These are phyloP conservation scores for Pseudoperonospora humuli DNA, from an alignment of 352 stramenopile genomes.

Conservation along the genomic window DNA sequence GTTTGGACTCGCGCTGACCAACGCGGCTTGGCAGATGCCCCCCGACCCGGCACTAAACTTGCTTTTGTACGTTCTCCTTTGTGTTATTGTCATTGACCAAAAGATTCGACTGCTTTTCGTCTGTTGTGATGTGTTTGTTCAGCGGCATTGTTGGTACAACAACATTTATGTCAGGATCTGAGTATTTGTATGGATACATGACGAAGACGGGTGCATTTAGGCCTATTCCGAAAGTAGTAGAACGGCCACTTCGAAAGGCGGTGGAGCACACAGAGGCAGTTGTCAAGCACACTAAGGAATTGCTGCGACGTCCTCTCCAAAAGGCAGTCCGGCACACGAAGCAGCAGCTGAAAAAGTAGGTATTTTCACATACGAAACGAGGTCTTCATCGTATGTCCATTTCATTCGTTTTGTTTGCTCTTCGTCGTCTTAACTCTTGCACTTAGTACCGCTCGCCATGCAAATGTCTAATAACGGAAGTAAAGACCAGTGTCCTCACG, in stretches of 20 bases:
- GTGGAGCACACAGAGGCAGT: conserved; percentile 27
- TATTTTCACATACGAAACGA: neutral
- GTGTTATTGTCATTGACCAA: conserved; percentile 1
- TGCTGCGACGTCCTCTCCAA: conserved; percentile 12
- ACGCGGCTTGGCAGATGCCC: conserved; percentile 65
- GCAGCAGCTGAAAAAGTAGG: conserved; percentile 22
- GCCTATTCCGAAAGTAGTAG: conserved; percentile 33
- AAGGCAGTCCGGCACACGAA: conserved; percentile 23
- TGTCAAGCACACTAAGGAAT: conserved; percentile 28
- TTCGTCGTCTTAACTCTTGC: conserved; percentile 16
- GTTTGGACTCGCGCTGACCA: conserved; percentile 66
- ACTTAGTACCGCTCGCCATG: conserved; percentile 7
- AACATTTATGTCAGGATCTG: conserved; percentile 64
- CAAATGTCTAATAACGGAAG: conserved; percentile 82
- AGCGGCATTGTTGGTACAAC: conserved; percentile 64
- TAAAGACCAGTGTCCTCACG: conserved; percentile 78
- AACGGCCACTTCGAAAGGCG: conserved; percentile 17
- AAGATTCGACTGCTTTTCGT: neutral
- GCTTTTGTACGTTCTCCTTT: conserved; percentile 49
- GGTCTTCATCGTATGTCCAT: conserved; percentile 21
- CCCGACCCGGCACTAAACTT: conserved; percentile 40
- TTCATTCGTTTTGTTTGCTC: conserved; percentile 33
- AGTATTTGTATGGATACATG: conserved; percentile 72
- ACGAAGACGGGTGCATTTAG: conserved; percentile 64
- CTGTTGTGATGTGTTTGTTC: neutral